A percentile compares a stretch with the other conserved stretches of the same genome.
These are phyloP conservation scores for Zygoascus ofunaensis DNA, from an alignment of 805 yeast species.

Conservation along the genomic window DNA sequence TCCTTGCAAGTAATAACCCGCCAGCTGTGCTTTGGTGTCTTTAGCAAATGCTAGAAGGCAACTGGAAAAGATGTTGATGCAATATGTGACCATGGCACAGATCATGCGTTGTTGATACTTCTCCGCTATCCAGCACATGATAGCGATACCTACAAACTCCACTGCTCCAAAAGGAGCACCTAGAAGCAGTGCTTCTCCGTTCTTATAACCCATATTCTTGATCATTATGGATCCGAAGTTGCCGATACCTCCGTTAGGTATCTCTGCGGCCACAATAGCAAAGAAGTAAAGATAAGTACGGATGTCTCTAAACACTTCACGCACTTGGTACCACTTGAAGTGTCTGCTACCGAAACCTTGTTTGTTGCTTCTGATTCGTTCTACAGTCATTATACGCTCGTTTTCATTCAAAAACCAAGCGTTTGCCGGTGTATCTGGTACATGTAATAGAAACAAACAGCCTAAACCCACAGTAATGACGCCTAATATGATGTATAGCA, in stretches of 20 bases:
- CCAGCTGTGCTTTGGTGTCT: constrained; percentile 30
- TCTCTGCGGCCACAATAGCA: constrained; percentile 31
- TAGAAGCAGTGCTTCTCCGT: constrained; percentile 28
- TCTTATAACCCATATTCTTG: constrained; percentile 22
- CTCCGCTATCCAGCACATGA: constrained; percentile 13
- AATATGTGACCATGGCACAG: constrained; percentile 41
- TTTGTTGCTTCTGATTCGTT: constrained; percentile 43
- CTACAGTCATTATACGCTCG: constrained; percentile 41
- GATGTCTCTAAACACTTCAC: constrained; percentile 41
- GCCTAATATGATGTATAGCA: constrained; percentile 49
- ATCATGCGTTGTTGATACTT: constrained; percentile 14
- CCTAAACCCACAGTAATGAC: constrained; percentile 39
- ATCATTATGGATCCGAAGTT: constrained; percentile 40
- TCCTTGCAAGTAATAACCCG: constrained; percentile 33
- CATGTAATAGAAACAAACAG: constrained; percentile 14
- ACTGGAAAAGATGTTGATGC: constrained; percentile 36
- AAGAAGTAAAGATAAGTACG: constrained; percentile 42
- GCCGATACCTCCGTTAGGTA: constrained; percentile 48
- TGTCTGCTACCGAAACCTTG: constrained; percentile 49
- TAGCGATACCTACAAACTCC: constrained; percentile 17
- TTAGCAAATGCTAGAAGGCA: constrained; percentile 38
- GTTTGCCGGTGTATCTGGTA: constrained; percentile 46
- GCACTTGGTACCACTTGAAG: constrained; percentile 46
- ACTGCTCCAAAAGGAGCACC: constrained; percentile 28
- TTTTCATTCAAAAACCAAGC: constrained; percentile 40